Conservation (phyloP, 306 rosid species). For the Cicer yamashitae region DNA sequence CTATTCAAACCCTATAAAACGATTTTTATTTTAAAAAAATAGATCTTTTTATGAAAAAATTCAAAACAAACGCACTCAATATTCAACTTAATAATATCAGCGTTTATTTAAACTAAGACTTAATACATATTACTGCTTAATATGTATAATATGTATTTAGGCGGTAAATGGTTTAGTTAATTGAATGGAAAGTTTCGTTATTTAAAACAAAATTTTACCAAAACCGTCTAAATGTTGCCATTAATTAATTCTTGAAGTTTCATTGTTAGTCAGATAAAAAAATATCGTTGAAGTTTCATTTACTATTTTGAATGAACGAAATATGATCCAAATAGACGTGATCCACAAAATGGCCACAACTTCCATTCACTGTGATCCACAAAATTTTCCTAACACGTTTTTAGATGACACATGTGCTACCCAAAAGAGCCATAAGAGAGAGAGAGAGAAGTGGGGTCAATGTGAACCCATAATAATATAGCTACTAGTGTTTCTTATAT, state of each 20-base stretch:
- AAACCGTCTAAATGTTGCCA: not conserved
- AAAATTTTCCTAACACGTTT: not conserved
- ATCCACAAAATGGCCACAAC: constrained; percentile 4
- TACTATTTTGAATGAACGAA: not conserved
- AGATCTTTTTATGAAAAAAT: too few relatives aligned
- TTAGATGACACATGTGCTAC: constrained; percentile 33
- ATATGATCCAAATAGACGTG: not conserved
- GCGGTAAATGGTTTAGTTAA: too few relatives aligned
- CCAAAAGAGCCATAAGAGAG: constrained; percentile 20
- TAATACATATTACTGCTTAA: too few relatives aligned
- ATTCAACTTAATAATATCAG: too few relatives aligned
- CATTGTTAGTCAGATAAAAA: not conserved
- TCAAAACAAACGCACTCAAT: too few relatives aligned
- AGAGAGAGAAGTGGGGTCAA: constrained; percentile 26
- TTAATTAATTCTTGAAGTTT: not conserved
- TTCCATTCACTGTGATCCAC: constrained; percentile 25
- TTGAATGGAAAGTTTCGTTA: too few relatives aligned
- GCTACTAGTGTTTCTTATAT: not conserved
- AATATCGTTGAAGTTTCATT: not conserved
- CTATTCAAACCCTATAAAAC: too few relatives aligned
- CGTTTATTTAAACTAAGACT: too few relatives aligned
- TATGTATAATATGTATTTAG: too few relatives aligned
- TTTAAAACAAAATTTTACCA: not conserved
- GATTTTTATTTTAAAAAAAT: too few relatives aligned
- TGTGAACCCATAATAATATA: constrained; percentile 22